Evolutionary conservation across 2,329 filamentous ascomycete genomes (phyloP).

Genomic region (Chaetomiaceae sp.): DNA sequence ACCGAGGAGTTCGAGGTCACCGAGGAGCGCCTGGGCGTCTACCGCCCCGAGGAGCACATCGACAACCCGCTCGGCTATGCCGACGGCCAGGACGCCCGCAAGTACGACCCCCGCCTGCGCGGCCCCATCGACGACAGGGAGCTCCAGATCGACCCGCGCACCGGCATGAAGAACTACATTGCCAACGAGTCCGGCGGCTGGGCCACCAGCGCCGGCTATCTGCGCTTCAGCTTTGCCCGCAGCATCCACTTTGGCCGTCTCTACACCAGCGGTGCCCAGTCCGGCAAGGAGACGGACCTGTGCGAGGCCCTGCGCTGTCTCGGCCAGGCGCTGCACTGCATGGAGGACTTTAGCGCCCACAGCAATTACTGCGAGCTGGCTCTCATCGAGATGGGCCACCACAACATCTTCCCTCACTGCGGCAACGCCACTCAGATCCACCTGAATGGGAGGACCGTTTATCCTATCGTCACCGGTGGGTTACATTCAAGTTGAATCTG

Average conservation of each 20-base stretch:
- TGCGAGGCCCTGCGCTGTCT: slow-evolving; percentile 73
- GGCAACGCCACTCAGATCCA: slow-evolving; percentile 63
- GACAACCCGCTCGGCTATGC: slow-evolving; percentile 82
- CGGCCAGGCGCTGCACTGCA: slow-evolving; percentile 69
- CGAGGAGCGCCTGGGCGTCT: slow-evolving; percentile 71
- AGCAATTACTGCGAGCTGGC: slow-evolving; percentile 80
- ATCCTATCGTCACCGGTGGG: slow-evolving; percentile 66
- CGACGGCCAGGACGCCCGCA: slow-evolving; percentile 78
- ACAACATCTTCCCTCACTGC: slow-evolving; percentile 68
- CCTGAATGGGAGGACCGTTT: slow-evolving; percentile 61
- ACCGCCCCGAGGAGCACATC: slow-evolving; percentile 70
- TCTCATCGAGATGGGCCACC: slow-evolving; percentile 65
- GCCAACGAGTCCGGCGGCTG: slow-evolving; percentile 82
- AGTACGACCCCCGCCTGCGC: slow-evolving; percentile 75
- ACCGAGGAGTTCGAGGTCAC: slow-evolving; percentile 83
- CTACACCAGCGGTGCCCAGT: slow-evolving; percentile 61
- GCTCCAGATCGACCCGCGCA: slow-evolving; percentile 66
- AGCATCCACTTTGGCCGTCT: slow-evolving; percentile 73
- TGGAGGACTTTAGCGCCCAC: slow-evolving; percentile 76
- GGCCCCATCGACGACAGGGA: slow-evolving; percentile 69
- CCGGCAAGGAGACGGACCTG: slow-evolving; percentile 70
- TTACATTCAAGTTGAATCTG: too few relatives aligned
- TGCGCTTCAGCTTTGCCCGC: slow-evolving; percentile 68
- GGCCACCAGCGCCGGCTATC: slow-evolving; percentile 84
- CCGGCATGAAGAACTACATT: slow-evolving; percentile 99